Base-by-base conservation (phyloP, 768 basidiomycete genomes). In the Hypholoma fasciculare region DNA sequence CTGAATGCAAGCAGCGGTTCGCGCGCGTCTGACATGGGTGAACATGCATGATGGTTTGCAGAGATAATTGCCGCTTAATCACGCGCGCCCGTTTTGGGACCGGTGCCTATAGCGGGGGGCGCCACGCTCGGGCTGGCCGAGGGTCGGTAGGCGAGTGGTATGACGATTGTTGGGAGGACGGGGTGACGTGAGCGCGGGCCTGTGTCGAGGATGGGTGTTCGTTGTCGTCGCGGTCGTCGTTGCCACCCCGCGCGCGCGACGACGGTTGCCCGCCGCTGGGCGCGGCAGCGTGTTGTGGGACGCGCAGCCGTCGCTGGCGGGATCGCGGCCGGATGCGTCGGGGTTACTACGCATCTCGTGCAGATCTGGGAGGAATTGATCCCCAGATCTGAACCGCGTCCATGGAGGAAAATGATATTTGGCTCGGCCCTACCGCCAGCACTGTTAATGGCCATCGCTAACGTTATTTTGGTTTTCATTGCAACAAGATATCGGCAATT, bases 401-500 rank as follows among this genome's bases (percentile, higher is more conserved):
- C 49, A 44, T 47, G 56, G 58, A 47, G 52, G 61, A 64, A 67
- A 65, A 62, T 63, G 65, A 65, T 66, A 54, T 56, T 59, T 57
- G 57, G 63, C 67, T 66, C 65, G 68, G 61, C 59, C 67, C 30
- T 34, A 34, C 30, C 30, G 61, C 56, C 49, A 60, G 53, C 63
- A 66, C 67, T 66, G 63, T 67, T 69, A 69, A 72, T 68, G 51
- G 38, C 49, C 52, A 43, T 58, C 63, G 60, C 40, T 67, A 66
- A 70, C 69, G 71, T 67, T 68, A 70, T 65, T 72, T 68, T 49
- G 27, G 48, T 30, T 49, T 49, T 64, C 65, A 61, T 68, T 68
- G 63, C 66, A 67, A 69, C 65, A 30, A 70, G 65, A 69, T 71
- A 69, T 66, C 70, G 71, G 71, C 67, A 65, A 72, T 69, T 64